Percentiles rank a stretch among this genome's conserved stretches.
These are phyloP conservation scores for Paraphaeosphaeria minitans DNA, from an alignment of 2,329 filamentous ascomycete genomes.

Conservation along the genomic window DNA sequence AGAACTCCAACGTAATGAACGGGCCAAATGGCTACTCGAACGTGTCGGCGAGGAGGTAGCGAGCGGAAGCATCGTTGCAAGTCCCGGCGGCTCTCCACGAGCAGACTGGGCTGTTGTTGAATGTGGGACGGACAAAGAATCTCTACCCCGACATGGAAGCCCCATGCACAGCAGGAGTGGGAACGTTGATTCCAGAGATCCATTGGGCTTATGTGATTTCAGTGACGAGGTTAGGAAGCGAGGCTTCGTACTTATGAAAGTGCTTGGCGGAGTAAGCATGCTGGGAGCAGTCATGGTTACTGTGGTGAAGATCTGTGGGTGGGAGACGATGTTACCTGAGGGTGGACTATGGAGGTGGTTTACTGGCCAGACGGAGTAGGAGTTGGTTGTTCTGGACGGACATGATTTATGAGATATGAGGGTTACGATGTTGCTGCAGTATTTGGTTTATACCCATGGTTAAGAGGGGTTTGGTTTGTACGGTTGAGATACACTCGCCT, in stretches of 20 bases:
- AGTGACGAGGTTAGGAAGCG: conserved; percentile 68
- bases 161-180: conserved; percentile 28
- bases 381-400: neutral
- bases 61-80: conserved; percentile 36
- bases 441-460: conserved; percentile 1
- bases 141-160: conserved; percentile 30
- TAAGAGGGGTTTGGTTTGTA: no score
- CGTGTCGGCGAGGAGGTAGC: conserved; percentile 69
- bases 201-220: conserved; percentile 75
- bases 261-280: conserved; percentile 75
- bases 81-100: conserved; percentile 29
- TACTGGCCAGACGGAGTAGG: conserved; percentile 18
- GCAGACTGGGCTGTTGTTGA: conserved; percentile 44
- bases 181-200: conserved; percentile 68
- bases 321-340: conserved; percentile 35
- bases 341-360: conserved; percentile 37
- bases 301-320: conserved; percentile 45
- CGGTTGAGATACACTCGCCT: neutral
- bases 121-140: conserved; percentile 32
- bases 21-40: conserved; percentile 71
- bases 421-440: neutral
- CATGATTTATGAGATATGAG: neutral
- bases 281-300: conserved; percentile 71
- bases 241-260: conserved; percentile 71
- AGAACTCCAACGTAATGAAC: conserved; percentile 62